Base-by-base conservation (phyloP, 139 green algal genomes). In the Edaphochlamys debaryana region DNA sequence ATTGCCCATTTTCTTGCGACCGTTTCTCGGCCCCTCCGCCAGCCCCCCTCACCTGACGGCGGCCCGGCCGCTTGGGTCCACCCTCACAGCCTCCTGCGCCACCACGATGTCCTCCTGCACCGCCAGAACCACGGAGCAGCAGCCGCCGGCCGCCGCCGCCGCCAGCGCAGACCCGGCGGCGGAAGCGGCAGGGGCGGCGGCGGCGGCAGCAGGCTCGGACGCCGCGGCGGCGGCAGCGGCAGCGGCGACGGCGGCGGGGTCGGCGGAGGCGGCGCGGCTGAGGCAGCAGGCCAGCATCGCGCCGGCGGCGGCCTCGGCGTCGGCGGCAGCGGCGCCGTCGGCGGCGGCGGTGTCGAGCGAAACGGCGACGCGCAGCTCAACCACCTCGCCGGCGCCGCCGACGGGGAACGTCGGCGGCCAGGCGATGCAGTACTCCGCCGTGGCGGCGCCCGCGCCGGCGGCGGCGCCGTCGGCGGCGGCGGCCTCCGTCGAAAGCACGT, bases 351-450 rank as follows among this genome's bases (percentile, higher is more conserved):
- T n/a, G n/a, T n/a, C n/a, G n/a, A n/a, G n/a, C n/a, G n/a, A n/a
- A n/a, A 80, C 30, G 2, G 74, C 74, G 25, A 58, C 74, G 37
- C 74, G 38, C 74, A 80, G 54, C 40, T 80, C 74, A 5, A 80
- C 29, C 2, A 69, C 38, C 60, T 80, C 74, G n/a, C 58, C 74
- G 2, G 74, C 34, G 58, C 38, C 74, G 15, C 58, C 74, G 8
- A 70, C 74, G 56, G 74, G 56, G 56, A 80, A 70, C 37, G 74
- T 80, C 38, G 74, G 74, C 54, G 74, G 74, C 74, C 74, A 80
- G 58, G 74, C 74, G 38, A 80, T 69, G 17, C 38, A 70, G 56
- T 70, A 80, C 38, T 60, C 58, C n/a, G n/a, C n/a, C n/a, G n/a
- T n/a, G n/a, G n/a, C n/a, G n/a, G n/a, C n/a, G 20, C 2, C 50